Evolutionary conservation across 2,329 filamentous ascomycete species (phyloP), one percentile per base, ranked within the genome.

Genomic region (Penicillium griseofulvum): DNA sequence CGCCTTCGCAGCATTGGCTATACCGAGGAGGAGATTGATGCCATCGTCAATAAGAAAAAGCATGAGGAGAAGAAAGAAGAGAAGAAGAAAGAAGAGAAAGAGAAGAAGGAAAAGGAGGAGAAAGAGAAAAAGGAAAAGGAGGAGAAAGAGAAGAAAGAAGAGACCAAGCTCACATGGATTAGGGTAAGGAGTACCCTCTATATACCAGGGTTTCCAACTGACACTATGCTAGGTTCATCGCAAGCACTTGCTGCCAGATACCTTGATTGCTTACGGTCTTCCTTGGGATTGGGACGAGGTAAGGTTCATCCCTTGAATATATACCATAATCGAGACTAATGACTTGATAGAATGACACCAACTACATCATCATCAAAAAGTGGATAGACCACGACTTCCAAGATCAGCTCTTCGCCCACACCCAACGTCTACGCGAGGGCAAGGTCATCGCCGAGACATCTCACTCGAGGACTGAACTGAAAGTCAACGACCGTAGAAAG

Each of bases 311-410:
- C 43, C 9, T 14, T 34, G 5, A 8, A 16, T 1, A 9, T n/a
- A 26, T n/a, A 11, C 14, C 14, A 29, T 14, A 19, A 22, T 4
- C 22, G 8, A 16, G 9, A 41, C 36, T 49, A 36, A 49, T 16
- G n/a, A 10, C 3, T 45, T n/a, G 9, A 39, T 54, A 78, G 76
- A 63, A 61, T 48, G 86, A 91, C 65, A 81, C 83, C 17, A 84
- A 88, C 44, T 91, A 84, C 63, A 78, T 91, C 52, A 73, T 92
- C 56, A 88, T 91, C 74, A 89, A 88, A 72, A 80, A 85, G 53
- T 89, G 84, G 84, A 84, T 91, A 49, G 82, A 84, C 4, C 85
- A 90, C 63, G 82, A 83, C 58, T 83, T 90, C 68, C 88, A 90
- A 66, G 83, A 90, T 55, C 77, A 84, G 54, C 81, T 91, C 46